These are phyloP conservation scores for Linnemannia elongata DNA, from an alignment of 192 early-diverging fungal genomes.

Conservation along the genomic window DNA sequence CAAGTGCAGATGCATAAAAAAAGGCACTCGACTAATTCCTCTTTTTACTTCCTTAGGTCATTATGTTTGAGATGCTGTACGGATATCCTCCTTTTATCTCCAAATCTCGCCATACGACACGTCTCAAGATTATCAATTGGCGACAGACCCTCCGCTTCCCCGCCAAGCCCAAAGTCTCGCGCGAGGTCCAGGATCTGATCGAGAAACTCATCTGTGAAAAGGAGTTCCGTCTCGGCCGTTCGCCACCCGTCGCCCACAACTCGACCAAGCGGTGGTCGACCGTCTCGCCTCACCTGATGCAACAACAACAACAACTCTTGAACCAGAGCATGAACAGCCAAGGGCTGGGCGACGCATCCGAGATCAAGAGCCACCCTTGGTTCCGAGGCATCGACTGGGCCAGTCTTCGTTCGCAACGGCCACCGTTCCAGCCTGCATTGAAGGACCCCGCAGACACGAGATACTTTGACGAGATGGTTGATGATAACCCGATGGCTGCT, in stretches of 20 bases:
- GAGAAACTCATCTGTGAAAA: conserved; percentile 68
- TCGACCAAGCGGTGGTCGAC: conserved; percentile 52
- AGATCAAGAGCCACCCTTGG: conserved; percentile 84
- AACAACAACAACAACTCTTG: conserved; percentile 43
- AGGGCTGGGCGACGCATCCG: conserved; percentile 70
- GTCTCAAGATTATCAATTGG: conserved; percentile 80
- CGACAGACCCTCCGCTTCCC: conserved; percentile 71
- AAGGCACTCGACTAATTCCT: neutral
- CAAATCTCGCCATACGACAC: conserved; percentile 71
- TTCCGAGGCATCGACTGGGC: conserved; percentile 85
- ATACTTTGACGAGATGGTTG: conserved; percentile 85
- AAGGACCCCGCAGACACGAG: conserved; percentile 87
- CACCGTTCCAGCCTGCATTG: conserved; percentile 87
- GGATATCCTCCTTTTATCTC: conserved; percentile 78
- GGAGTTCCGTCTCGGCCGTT: conserved; percentile 67
- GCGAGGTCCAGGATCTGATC: conserved; percentile 74
- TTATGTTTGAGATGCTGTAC: conserved; percentile 83
- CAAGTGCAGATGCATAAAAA: neutral
- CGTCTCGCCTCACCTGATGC: conserved; percentile 53
- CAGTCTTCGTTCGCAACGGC: conserved; percentile 67
- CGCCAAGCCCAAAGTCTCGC: conserved; percentile 61
- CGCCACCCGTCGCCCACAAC: conserved; percentile 29
- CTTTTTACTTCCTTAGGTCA: conserved; percentile 49
- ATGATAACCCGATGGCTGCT: conserved; percentile 59
- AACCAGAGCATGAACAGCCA: conserved; percentile 46